Base-by-base conservation (phyloP, 176 grass and related monocot genomes). In the Bonia amplexicaulis region DNA sequence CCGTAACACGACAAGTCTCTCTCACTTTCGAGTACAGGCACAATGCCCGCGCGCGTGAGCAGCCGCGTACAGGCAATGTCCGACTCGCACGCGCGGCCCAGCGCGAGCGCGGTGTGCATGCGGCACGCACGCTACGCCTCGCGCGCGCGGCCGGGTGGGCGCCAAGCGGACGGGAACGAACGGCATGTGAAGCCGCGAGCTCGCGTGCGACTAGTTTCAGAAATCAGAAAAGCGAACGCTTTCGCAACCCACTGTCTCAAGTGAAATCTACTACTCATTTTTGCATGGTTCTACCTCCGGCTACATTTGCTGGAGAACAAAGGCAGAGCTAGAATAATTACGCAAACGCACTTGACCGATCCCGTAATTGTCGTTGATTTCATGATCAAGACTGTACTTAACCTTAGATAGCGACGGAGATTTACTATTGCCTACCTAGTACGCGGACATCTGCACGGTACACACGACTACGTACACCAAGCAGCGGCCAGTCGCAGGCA, bases 171-270 rank as follows among this genome's bases (percentile, higher is more conserved):
- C 10, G 59, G 20, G 45, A 26, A 61, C 47, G 76, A 45, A 39
- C n/a, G 26, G 41, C 80, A 84, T 23, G 86, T 79, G 82, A 85
- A 65, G 41, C 4, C 73, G 14, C 82, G 60, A 6, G 2, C 76
- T 20, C 64, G 79, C 79, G 70, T 19, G 83, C 78, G 74, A 78
- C 9, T 19, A 1, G 41, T 8, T 33, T 9, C 23, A 6, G 9
- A 71, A 7, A 29, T 7, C 17, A 0, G n/a, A 4, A 40, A 40
- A 23, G 31, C 10, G 11, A 1, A 3, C 40, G 73, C 6, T 19
- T 40, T 40, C 9, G 31, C 7, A 44, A 17, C 7, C 20, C 6
- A 22, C 1, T 15, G 29, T 33, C 29, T 16, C 14, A 9, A 20
- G 17, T 12, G 33, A 75, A 55, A 37, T 15, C 10, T 12, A 25